A percentile compares a stretch with the other conserved stretches of the same genome.
These are phyloP conservation scores for Cyberlindnera mrakii DNA, from an alignment of 805 yeast species.

Conservation along the genomic window DNA sequence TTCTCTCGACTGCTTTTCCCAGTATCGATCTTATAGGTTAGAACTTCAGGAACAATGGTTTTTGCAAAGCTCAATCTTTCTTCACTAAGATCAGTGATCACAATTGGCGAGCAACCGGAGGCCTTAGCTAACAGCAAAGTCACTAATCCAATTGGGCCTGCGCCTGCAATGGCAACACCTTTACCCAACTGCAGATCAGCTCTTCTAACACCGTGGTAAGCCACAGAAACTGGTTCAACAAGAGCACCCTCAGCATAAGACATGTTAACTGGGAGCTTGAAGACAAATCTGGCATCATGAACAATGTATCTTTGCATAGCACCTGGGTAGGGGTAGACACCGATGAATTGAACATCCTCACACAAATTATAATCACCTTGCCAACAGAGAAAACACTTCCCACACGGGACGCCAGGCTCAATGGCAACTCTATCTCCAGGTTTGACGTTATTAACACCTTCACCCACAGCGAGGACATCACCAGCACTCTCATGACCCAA, in stretches of 20 bases:
- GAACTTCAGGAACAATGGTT: conserved; percentile 38
- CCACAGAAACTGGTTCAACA: conserved; percentile 51
- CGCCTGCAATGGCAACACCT: conserved; percentile 44
- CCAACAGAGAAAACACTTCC: conserved; percentile 31
- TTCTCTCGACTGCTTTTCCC: conserved; percentile 29
- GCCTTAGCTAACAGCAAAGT: conserved; percentile 43
- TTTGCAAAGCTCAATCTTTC: conserved; percentile 42
- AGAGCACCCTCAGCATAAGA: conserved; percentile 48
- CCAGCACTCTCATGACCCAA: conserved; percentile 44
- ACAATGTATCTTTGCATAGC: conserved; percentile 33
- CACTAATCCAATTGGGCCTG: conserved; percentile 55
- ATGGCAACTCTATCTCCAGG: conserved; percentile 43
- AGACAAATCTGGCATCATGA: conserved; percentile 28
- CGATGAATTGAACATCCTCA: conserved; percentile 31
- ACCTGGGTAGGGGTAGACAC: conserved; percentile 34
- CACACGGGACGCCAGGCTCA: conserved; percentile 53
- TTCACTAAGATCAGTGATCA: conserved; percentile 41
- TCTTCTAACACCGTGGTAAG: conserved; percentile 44
- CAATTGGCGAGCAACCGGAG: conserved; percentile 47
- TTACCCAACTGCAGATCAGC: conserved; percentile 44
- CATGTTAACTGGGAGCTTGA: conserved; percentile 36
- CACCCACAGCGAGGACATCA: conserved; percentile 42
- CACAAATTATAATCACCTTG: conserved; percentile 38
- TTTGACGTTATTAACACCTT: conserved; percentile 38
- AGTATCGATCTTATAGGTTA: conserved; percentile 36